These are phyloP conservation scores for Hordeum vulgare DNA, from an alignment of 176 grass and related monocot species.

Conservation along the genomic window MorexV3_pseudomolecules_assembly NC_058520.1:546474618-546475117, in stretches of 20 bases:
- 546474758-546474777: constrained; percentile 1
- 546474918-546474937: constrained; percentile 92
- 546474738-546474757: constrained; percentile 2
- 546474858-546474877: constrained; percentile 89
- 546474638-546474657: background rate
- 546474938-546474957: constrained; percentile 65
- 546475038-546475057: constrained; percentile 11
- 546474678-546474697: background rate
- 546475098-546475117: background rate
- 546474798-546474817: constrained; percentile 85
- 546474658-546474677: background rate
- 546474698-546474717: background rate
- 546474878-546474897: constrained; percentile 91
- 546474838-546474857: constrained; percentile 81
- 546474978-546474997: constrained; percentile 89
- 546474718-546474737: background rate
- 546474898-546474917: constrained; percentile 88
- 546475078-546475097: constrained; percentile 4
- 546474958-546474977: constrained; percentile 68
- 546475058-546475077: constrained; percentile 1
- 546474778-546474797: background rate
- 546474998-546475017: constrained; percentile 99
- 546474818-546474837: constrained; percentile 96
- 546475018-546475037: constrained; percentile 92
- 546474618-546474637: too few relatives aligned